phyloP scores from a whole-genome alignment of 225 moss, liverwort and hornwort genomes.

The Marchantia paleacea region DNA sequence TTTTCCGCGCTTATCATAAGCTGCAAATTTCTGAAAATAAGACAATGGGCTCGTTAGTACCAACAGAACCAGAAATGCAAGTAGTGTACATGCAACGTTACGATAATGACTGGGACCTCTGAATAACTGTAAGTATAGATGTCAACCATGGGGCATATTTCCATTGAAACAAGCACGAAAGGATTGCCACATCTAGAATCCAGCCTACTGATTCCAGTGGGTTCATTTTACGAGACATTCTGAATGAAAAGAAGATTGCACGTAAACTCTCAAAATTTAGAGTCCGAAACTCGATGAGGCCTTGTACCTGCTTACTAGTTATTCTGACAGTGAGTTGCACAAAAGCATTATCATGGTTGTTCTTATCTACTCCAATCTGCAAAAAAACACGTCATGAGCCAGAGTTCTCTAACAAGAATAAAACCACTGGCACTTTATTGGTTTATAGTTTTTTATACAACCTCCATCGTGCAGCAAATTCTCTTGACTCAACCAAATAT shows the following conservation, averaged over 20 bases:
- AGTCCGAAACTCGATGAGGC: too few species aligned
- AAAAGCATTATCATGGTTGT: constrained; percentile 93
- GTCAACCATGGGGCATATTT: neutral
- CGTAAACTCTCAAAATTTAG: neutral
- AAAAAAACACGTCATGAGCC: constrained; percentile 1
- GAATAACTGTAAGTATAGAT: neutral
- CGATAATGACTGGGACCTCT: neutral
- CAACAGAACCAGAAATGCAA: neutral
- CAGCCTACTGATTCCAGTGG: neutral
- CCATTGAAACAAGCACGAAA: neutral
- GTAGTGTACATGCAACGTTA: neutral
- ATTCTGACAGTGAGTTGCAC: constrained; percentile 84
- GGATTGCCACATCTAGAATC: neutral
- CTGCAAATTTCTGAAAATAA: constrained; percentile 73
- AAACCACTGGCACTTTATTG: neutral
- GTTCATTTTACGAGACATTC: neutral
- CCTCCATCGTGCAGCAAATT: neutral
- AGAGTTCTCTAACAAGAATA: neutral
- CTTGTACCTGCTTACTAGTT: constrained; percentile 75
- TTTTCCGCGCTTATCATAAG: constrained; percentile 88
- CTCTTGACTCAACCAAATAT: neutral
- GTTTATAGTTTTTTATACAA: neutral
- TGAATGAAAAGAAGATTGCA: neutral
- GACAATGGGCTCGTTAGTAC: neutral
- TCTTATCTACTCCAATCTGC: constrained; percentile 92